These are phyloP conservation scores for Heterobasidion occidentale DNA, from an alignment of 1,284 basidiomycete genomes.

Conservation along the genomic window DNA sequence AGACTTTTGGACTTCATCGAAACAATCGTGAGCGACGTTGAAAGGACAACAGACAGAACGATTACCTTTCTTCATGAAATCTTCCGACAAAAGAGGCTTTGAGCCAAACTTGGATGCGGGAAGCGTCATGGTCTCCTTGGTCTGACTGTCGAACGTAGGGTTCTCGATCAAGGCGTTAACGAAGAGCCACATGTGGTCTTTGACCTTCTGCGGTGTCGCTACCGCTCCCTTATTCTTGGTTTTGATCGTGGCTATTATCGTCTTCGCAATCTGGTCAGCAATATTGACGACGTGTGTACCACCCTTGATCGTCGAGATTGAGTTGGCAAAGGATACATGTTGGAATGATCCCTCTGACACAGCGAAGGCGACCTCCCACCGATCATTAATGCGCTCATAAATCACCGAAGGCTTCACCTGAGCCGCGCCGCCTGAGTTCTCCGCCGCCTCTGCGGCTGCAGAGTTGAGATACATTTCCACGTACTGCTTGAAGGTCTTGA, in stretches of 20 bases:
- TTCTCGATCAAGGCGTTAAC: slow-evolving; percentile 97
- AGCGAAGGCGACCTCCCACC: slow-evolving; percentile 97
- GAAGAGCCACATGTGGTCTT: slow-evolving; percentile 98
- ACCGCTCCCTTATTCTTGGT: slow-evolving; percentile 97
- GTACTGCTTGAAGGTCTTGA: slow-evolving; percentile 97
- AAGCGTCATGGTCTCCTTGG: slow-evolving; percentile 94
- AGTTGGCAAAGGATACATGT: slow-evolving; percentile 97
- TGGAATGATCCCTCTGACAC: slow-evolving; percentile 88
- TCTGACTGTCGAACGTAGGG: slow-evolving; percentile 98
- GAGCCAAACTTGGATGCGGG: slow-evolving; percentile 88
- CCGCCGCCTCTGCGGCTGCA: slow-evolving; percentile 56
- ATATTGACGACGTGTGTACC: slow-evolving; percentile 91
- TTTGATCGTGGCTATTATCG: slow-evolving; percentile 71
- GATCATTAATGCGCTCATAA: slow-evolving; percentile 73
- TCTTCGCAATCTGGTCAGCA: slow-evolving; percentile 86
- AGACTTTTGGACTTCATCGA: slow-evolving; percentile 71
- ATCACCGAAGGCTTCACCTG: slow-evolving; percentile 74
- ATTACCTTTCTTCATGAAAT: slow-evolving; percentile 92
- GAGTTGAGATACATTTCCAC: slow-evolving; percentile 90
- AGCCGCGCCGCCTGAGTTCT: slow-evolving; percentile 66
- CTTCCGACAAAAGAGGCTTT: slow-evolving; percentile 78
- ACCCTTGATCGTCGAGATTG: slow-evolving; percentile 95
- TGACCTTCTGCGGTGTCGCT: slow-evolving; percentile 91
- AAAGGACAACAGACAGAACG: slow-evolving; percentile 7
- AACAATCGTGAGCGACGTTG: background rate